Evolutionary conservation across 768 basidiomycete species (phyloP).

Genomic region (Scleroderma bovista): DNA sequence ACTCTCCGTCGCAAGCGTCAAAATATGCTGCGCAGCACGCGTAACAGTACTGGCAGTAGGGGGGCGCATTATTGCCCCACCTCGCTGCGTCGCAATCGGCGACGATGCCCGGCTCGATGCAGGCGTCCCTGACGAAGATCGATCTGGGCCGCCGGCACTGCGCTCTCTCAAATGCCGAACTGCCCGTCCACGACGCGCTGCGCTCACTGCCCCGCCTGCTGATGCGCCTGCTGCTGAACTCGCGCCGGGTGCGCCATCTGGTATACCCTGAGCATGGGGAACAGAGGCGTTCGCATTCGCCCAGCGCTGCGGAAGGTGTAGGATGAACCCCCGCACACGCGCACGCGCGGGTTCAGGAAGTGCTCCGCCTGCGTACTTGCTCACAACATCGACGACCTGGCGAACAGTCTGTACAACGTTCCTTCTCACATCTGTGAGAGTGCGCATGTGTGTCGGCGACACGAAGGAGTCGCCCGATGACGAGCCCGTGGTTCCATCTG

Average conservation of each 20-base stretch:
- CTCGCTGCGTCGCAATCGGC: conserved; percentile 23
- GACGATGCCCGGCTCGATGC: conserved; percentile 32
- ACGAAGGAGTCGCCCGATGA: conserved; percentile 26
- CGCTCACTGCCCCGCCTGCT: conserved; percentile 15
- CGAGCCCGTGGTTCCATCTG: conserved; percentile 19
- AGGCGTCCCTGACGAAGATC: conserved; percentile 27
- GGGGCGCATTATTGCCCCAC: conserved; percentile 14
- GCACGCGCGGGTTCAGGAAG: conserved; percentile 79
- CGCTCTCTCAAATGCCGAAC: conserved; percentile 33
- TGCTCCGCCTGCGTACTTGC: conserved; percentile 79
- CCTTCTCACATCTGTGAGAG: conserved; percentile 66
- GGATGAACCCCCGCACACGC: conserved; percentile 70
- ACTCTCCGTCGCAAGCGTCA: conserved; percentile 85
- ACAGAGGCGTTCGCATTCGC: conserved; percentile 37
- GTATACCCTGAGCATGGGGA: conserved; percentile 4
- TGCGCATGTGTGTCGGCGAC: conserved; percentile 52
- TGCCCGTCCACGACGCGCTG: conserved; percentile 11
- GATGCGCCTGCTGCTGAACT: conserved; percentile 34
- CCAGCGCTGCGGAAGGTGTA: conserved; percentile 81
- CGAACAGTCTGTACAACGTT: conserved; percentile 88
- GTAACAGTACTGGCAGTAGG: conserved; percentile 52
- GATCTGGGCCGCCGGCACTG: conserved; percentile 30
- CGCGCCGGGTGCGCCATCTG: conserved; percentile 26
- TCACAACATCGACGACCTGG: conserved; percentile 84
- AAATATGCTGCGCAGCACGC: conserved; percentile 72